A percentile compares a stretch with the other conserved stretches of the same genome.
Evolutionary conservation across 805 yeast species (phyloP).

Genomic region (Saccharomycopsis lassenensis): DNA sequence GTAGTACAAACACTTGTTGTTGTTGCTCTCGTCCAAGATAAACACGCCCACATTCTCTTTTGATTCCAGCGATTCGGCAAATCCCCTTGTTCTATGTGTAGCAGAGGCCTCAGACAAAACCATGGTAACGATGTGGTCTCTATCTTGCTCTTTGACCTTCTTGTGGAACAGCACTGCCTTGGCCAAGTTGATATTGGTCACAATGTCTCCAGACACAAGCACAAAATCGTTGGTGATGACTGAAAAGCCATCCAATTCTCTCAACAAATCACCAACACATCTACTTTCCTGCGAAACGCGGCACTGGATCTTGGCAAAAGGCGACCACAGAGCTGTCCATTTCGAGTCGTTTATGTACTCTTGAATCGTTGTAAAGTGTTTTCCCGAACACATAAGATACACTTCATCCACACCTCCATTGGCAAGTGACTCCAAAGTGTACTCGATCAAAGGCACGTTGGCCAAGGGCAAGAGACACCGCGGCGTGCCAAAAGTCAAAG

Average conservation of each 20-base stretch:
- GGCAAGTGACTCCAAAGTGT: slow-evolving; percentile 89
- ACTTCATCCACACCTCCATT: slow-evolving; percentile 86
- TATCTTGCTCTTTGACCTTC: slow-evolving; percentile 60
- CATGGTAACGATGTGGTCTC: slow-evolving; percentile 91
- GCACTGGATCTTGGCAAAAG: slow-evolving; percentile 62
- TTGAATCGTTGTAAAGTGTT: slow-evolving; percentile 82
- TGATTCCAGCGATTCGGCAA: no score
- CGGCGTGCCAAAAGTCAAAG: slow-evolving; percentile 75
- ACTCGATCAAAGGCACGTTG: slow-evolving; percentile 87
- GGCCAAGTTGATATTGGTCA: slow-evolving; percentile 78
- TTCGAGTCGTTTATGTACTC: slow-evolving; percentile 65
- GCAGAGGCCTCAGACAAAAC: slow-evolving; percentile 80
- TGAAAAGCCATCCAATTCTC: slow-evolving; percentile 88
- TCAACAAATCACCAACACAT: slow-evolving; percentile 95
- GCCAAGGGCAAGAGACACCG: slow-evolving; percentile 89
- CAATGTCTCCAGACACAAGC: slow-evolving; percentile 87
- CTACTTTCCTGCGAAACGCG: slow-evolving; percentile 77
- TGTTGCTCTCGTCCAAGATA: slow-evolving; percentile 65
- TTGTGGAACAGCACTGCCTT: slow-evolving; percentile 66
- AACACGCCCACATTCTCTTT: slow-evolving; percentile 58
- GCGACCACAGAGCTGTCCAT: slow-evolving; percentile 61
- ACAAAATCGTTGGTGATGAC: slow-evolving; percentile 83
- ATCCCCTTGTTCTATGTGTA: slow-evolving; percentile 73
- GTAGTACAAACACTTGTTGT: slow-evolving; percentile 72
- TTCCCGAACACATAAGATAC: slow-evolving; percentile 71